These are phyloP conservation scores for Aspergillus bertholletiae DNA, from an alignment of 495 filamentous ascomycete species.

Conservation along the genomic window DNA sequence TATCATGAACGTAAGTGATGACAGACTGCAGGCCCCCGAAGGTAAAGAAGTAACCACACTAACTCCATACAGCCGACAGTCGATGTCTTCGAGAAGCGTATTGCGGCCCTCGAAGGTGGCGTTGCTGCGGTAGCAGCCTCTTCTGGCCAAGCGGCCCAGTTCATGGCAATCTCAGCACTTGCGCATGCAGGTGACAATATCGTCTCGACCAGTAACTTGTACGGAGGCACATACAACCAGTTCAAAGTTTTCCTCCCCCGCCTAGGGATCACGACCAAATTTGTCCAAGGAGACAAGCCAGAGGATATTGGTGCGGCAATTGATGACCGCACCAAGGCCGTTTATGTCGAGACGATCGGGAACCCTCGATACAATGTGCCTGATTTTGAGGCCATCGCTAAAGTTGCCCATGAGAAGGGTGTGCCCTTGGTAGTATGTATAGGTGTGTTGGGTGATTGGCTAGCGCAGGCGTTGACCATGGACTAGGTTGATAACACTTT, in stretches of 20 bases:
- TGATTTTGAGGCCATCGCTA: constrained; percentile 79
- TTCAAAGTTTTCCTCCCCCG: constrained; percentile 90
- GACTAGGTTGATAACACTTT: constrained; percentile 90
- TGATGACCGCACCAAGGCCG: constrained; percentile 94
- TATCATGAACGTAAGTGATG: constrained; percentile 75
- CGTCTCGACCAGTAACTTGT: constrained; percentile 86
- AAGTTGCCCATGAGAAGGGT: constrained; percentile 74
- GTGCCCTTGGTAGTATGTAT: constrained; percentile 77
- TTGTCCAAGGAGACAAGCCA: constrained; percentile 79
- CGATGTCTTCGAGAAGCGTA: constrained; percentile 96
- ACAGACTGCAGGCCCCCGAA: neutral
- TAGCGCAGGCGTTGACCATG: neutral
- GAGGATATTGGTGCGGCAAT: constrained; percentile 81
- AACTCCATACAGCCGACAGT: constrained; percentile 69
- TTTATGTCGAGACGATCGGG: constrained; percentile 93
- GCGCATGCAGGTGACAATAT: constrained; percentile 91
- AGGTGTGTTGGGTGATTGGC: neutral
- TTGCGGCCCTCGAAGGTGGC: constrained; percentile 93
- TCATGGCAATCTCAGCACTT: constrained; percentile 84
- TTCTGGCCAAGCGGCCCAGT: constrained; percentile 92
- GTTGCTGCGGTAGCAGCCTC: constrained; percentile 85
- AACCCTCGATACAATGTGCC: constrained; percentile 96
- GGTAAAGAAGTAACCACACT: neutral
- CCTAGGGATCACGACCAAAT: constrained; percentile 86
- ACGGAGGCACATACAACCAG: constrained; percentile 98